phyloP scores from a whole-genome alignment of 805 yeast genomes.

The Wickerhamomyces xylosicus region DNA sequence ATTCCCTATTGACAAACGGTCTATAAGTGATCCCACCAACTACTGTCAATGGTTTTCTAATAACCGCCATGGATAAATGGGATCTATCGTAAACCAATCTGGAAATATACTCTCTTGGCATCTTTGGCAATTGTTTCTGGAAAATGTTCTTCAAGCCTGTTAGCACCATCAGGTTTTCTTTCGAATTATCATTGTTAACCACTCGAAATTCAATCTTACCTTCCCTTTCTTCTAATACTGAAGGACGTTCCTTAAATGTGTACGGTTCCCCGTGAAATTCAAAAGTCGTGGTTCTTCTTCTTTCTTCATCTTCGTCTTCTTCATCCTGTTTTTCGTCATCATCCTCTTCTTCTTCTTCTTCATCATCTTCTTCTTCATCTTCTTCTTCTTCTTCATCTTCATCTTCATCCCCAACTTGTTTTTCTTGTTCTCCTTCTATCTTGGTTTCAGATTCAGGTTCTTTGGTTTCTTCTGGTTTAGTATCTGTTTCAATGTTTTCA shows the following conservation, averaged over 20 bases:
- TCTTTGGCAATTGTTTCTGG: conserved; percentile 94
- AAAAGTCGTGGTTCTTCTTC: conserved; percentile 28
- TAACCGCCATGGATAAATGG: conserved; percentile 93
- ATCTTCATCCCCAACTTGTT: conserved; percentile 12
- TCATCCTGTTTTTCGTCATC: conserved; percentile 16
- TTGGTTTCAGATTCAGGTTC: conserved; percentile 13
- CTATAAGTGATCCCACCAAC: conserved; percentile 97
- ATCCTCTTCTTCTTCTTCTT: conserved; percentile 17
- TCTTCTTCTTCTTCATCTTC: conserved; percentile 17
- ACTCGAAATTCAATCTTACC: conserved; percentile 93
- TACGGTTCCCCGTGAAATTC: conserved; percentile 65
- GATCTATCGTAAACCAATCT: conserved; percentile 89
- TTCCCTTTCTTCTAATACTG: conserved; percentile 88
- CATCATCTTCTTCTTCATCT: conserved; percentile 15
- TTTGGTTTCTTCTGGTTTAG: conserved; percentile 1
- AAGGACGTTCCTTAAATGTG: conserved; percentile 84
- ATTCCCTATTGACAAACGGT: conserved; percentile 82
- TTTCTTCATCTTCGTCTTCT: conserved; percentile 23
- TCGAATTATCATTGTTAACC: conserved; percentile 86
- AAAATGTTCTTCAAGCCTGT: conserved; percentile 94
- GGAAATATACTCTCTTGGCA: conserved; percentile 97
- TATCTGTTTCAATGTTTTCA: conserved; percentile 16
- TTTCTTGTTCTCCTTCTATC: conserved; percentile 8
- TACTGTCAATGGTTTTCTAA: conserved; percentile 85
- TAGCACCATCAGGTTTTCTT: conserved; percentile 80